These are phyloP conservation scores for Penicillium lagena DNA, from an alignment of 495 filamentous ascomycete species.

Conservation along the genomic window DNA sequence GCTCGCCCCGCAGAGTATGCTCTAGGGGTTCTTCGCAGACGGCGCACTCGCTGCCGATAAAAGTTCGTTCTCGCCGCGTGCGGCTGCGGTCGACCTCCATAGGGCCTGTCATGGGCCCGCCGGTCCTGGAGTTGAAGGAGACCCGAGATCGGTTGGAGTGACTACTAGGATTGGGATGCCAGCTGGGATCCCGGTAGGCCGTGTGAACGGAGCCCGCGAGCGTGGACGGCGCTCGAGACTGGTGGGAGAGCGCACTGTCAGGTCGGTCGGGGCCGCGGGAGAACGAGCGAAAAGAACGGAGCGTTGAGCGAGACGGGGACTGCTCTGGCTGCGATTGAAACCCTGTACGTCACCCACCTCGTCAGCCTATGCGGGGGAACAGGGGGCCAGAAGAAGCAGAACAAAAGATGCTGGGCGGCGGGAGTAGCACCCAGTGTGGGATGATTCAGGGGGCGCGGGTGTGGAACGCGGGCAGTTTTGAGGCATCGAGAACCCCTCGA, in stretches of 20 bases:
- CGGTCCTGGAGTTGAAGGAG: conserved; percentile 44
- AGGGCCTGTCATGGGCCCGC: conserved; percentile 61
- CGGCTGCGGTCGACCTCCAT: conserved; percentile 74
- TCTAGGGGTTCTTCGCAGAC: conserved; percentile 97
- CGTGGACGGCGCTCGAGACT: conserved; percentile 24
- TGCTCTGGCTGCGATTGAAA: conserved; percentile 22
- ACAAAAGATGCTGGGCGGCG: not conserved
- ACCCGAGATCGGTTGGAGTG: conserved; percentile 31
- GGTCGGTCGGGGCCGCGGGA: conserved; percentile 24
- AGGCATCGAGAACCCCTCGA: conserved; percentile 10
- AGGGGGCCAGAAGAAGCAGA: not conserved
- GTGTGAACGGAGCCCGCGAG: conserved; percentile 15
- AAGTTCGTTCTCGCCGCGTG: conserved; percentile 85
- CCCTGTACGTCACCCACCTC: conserved; percentile 19
- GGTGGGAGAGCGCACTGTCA: conserved; percentile 20
- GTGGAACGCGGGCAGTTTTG: not conserved
- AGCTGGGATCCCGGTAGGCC: conserved; percentile 9
- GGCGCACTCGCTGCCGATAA: conserved; percentile 88
- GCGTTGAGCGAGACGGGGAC: conserved; percentile 27
- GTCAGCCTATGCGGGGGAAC: conserved; percentile 7
- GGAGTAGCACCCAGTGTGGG: too few species aligned
- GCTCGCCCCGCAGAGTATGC: conserved; percentile 91
- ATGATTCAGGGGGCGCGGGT: too few species aligned
- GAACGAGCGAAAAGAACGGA: conserved; percentile 29
- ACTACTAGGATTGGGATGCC: conserved; percentile 4